Evolutionary conservation across 257 asterid species (phyloP), one percentile per base, ranked within the genome.

Genomic region (Sherardia arvensis): DNA sequence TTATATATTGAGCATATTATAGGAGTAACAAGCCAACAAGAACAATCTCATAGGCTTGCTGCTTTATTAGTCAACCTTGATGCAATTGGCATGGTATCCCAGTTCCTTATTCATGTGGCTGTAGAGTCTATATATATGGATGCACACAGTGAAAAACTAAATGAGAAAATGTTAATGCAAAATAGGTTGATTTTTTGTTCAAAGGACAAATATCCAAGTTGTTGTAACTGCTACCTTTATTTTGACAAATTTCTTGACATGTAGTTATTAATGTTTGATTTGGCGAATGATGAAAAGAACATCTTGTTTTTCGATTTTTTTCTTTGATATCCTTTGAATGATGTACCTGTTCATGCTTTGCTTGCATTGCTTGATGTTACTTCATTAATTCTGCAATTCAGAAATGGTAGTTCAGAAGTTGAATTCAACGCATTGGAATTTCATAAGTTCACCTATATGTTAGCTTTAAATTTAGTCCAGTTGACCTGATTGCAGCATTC

Each of bases 401-500:
- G 20, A 27, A 27, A 7, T 26, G 30, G 56, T 8, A 66, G 25
- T 68, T 62, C 59, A 64, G 51, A 28, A 6, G 33, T 33, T 59
- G 30, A 40, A 45, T 34, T 7, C 12, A 34, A 34, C 21, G 25
- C 11, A n/a, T 36, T 56, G 25, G 4, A 29, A 11, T 18, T 53
- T 28, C 51, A 32, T 32, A 51, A 18, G 25, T 18, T 53, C 33
- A 26, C 27, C 36, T 25, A 27, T 12, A 55, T 22, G 71, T 65
- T 48, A 38, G 43, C 62, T 79, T 58, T 6, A 57, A 54, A 54
- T 32, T 28, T 59, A 73, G 62, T 69, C 59, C 61, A 55, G 61
- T 71, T 64, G 59, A 75, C 70, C 29, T 53, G 51, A 72, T 69
- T 64, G 61, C 77, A 58, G 74, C 53, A 63, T 77, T 68, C 79